A percentile compares a stretch with the other conserved stretches of the same genome.
These are phyloP conservation scores for Penicillium sp. DNA, from an alignment of 2,329 filamentous ascomycete species.

Conservation along the genomic window DNA sequence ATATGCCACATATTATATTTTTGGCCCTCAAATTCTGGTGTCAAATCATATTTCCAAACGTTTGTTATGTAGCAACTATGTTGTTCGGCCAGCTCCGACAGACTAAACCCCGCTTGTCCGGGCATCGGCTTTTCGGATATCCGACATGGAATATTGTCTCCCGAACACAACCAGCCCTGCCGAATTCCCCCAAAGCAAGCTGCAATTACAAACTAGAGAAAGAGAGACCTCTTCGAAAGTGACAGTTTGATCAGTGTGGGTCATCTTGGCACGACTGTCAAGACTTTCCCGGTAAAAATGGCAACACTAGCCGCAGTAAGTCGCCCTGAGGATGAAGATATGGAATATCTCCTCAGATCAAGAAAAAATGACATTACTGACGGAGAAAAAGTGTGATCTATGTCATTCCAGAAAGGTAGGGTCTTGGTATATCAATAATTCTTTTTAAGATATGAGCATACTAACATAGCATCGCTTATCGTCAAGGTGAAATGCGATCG, in stretches of 20 bases:
- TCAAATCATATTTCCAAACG: background rate
- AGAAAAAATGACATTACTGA: background rate
- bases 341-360: background rate
- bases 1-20: background rate
- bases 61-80: background rate
- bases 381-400: constrained; percentile 33
- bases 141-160: constrained; percentile 5
- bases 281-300: background rate
- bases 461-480: background rate
- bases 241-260: background rate
- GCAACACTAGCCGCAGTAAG: constrained; percentile 20
- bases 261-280: background rate
- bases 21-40: background rate
- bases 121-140: constrained; percentile 21
- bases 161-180: background rate
- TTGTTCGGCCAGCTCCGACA: constrained; percentile 7
- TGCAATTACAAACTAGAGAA: background rate
- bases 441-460: background rate
- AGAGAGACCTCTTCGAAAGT: background rate
- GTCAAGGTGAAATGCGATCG: constrained; percentile 50
- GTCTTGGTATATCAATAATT: too few species aligned
- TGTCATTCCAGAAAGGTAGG: constrained; percentile 43
- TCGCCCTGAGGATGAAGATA: background rate
- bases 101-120: constrained; percentile 11
- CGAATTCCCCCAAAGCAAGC: background rate